Base-by-base conservation (phyloP, 1,139 yeast species). In the Zygosaccharomyces pseudobailii region DNA sequence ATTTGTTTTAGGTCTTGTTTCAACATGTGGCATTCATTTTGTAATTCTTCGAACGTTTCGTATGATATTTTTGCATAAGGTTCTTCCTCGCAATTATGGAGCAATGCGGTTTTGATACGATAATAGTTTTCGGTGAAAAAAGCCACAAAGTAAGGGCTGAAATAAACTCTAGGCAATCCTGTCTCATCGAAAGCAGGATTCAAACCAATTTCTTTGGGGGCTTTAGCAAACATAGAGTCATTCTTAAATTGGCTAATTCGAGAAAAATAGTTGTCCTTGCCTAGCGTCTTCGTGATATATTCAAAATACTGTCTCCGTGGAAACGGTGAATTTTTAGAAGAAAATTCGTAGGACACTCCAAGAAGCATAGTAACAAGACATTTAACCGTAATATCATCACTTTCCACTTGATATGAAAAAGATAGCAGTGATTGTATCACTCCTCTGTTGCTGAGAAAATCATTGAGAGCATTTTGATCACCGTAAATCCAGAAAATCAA, bases 141-240 rank as follows among this genome's bases (percentile, higher is more conserved):
- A 4, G 71, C 71, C 3, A 87, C 82, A 60, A 87, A 88, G 3
- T 74, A 69, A 0, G 76, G 61, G 53, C 83, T 85, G 59, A 92
- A 84, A 56, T 77, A 88, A 1, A 90, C 87, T 48, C 81, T 79
- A 0, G 97, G 98, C 34, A 90, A 72, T 1, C 98, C 98, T 1
- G 95, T 82, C 3, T 80, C 83, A 61, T 88, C 95, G 52, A 78
- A 76, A 5, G 70, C 69, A 2, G 81, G 76, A 25, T 72, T 69
- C 24, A 76, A 62, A 28, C 68, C 69, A 3, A 73, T 49, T 5
- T 48, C 73, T 8, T 75, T 78, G 28, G 78, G 81, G 55, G 79
- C 84, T 42, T 77, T 76, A 19, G 76, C 73, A 60, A 88, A 81
- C 8, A 70, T 63, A 0, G 76, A 66, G 49, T 75, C 72, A 40